Percentiles rank a stretch among this genome's conserved stretches.
Evolutionary conservation across 148 eudicot species (phyloP).

Genomic region (Cornus controversa): DNA sequence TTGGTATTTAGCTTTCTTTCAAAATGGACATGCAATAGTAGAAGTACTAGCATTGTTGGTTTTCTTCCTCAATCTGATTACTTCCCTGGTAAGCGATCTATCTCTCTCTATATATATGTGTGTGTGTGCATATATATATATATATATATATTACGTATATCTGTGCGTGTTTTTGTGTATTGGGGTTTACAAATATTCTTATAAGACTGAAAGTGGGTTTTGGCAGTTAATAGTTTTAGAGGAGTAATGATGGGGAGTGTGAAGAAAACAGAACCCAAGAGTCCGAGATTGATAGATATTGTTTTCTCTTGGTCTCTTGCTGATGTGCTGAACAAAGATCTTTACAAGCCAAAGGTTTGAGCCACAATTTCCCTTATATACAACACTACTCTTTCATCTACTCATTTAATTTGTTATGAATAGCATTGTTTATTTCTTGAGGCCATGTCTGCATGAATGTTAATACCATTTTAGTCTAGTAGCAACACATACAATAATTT

Average conservation of each 20-base stretch:
- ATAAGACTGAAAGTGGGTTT: background rate
- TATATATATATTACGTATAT: too few relatives aligned
- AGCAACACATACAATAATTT: too few relatives aligned
- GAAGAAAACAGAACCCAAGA: background rate
- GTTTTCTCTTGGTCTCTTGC: constrained; percentile 47
- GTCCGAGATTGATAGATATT: constrained; percentile 17
- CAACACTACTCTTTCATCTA: background rate
- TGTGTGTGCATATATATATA: too few relatives aligned
- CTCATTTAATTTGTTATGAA: background rate
- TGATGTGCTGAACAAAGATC: constrained; percentile 40
- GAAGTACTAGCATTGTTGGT: too few relatives aligned
- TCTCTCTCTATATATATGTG: background rate
- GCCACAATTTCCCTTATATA: background rate
- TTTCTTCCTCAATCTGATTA: too few relatives aligned
- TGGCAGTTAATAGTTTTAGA: background rate
- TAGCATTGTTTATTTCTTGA: too few relatives aligned
- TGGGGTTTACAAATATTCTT: too few relatives aligned
- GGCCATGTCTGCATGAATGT: too few relatives aligned
- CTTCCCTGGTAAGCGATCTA: background rate
- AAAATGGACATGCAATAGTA: too few relatives aligned
- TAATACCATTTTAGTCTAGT: too few relatives aligned
- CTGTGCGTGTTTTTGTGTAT: background rate
- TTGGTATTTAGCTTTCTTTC: too few relatives aligned
- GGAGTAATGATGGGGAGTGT: background rate
- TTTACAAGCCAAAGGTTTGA: constrained; percentile 41